Evolutionary conservation across 2,329 filamentous ascomycete genomes (phyloP), one percentile per base, ranked within the genome.

Genomic region (Mycocentrospora acerina): DNA sequence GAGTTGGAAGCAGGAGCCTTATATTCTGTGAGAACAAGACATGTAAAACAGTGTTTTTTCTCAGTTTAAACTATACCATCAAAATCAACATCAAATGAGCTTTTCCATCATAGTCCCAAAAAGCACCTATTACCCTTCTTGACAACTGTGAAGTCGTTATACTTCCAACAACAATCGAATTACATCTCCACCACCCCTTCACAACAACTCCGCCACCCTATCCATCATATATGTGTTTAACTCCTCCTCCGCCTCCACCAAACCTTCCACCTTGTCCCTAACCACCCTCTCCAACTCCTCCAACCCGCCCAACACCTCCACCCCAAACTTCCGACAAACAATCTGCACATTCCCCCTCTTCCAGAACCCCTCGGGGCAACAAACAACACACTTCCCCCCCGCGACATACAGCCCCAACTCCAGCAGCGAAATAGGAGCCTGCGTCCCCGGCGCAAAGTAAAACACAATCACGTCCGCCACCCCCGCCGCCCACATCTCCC

Each of bases 301-400:
- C 15, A 73, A 50, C 4, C 56, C 70, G 3, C 68, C 69, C 22
- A 76, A 53, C 40, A 80, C 53, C 26, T 66, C 54, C 7, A 81
- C 61, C 0, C 63, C 69, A 48, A 72, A 76, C 40, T 67, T 69
- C 42, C 24, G 32, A 46, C 72, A 76, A 5, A 82, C 73, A 11
- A 81, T 67, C 57, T 80, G 70, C 32, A 86, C 80, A 52, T 85
- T 82, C 0, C 81, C 82, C 30, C 71, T 73, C 63, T 83, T 83
- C 52, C 62, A 71, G 48, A 80, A 85, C 0, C 72, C 75, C 18
- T 71, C 57, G 2, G 73, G 69, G 40, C 75, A 80, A 19, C 74
- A 74, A 1, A 82, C 79, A 12, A 83, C 62, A 2, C 65, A 68
- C 53, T 73, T 77, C 2, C 63, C 43, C 0, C 59, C 41, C 28